phyloP scores from a whole-genome alignment of 257 asterid species.

The Nicotiana sylvestris region DNA sequence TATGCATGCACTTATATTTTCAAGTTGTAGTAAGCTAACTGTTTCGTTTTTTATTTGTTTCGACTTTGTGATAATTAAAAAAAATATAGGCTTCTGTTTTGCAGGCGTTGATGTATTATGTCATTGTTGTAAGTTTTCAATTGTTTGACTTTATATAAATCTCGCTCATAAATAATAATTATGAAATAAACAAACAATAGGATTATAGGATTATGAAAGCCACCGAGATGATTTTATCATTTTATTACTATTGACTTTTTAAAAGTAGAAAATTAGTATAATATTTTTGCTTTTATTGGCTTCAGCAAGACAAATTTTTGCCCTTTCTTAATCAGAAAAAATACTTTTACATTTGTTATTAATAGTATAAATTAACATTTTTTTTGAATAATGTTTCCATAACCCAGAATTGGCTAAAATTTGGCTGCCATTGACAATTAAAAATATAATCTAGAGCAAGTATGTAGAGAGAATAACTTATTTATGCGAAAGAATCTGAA shows the following conservation, averaged over 20 bases:
- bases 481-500: too few relatives aligned
- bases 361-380: too few relatives aligned
- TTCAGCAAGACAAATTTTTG: background rate
- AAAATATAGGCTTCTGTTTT: too few relatives aligned
- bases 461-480: too few relatives aligned
- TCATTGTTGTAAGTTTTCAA: background rate
- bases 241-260: background rate
- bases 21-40: background rate
- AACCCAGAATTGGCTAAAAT: too few relatives aligned
- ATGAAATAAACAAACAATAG: background rate
- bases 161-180: background rate
- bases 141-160: background rate
- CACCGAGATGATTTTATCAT: background rate
- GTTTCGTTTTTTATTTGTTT: background rate
- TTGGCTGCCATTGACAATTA: too few relatives aligned
- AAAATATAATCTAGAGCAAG: too few relatives aligned
- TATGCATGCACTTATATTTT: background rate
- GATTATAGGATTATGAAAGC: background rate
- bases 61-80: background rate
- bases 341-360: too few relatives aligned
- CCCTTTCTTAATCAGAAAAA: too few relatives aligned
- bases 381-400: too few relatives aligned
- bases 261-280: background rate
- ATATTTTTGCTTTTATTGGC: background rate
- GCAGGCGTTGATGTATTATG: background rate